phyloP scores from a whole-genome alignment of 192 early-diverging fungal species.

The Mortierella alpina region DNA sequence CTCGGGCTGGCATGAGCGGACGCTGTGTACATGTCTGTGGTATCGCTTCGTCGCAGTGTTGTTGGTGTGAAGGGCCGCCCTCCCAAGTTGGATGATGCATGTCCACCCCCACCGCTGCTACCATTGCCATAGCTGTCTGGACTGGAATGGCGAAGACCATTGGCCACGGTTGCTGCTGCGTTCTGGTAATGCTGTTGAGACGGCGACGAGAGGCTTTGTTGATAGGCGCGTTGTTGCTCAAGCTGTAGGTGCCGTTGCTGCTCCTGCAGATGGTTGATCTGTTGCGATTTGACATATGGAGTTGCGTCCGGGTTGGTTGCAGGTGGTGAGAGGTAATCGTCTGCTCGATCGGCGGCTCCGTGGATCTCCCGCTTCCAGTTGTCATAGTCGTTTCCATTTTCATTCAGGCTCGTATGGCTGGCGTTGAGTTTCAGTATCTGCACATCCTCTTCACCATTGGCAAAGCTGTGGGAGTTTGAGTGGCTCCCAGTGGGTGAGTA shows the following conservation, averaged over 20 bases:
- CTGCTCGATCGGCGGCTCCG: conserved; percentile 4
- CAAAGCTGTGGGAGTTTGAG: background rate
- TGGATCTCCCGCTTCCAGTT: conserved; percentile 38
- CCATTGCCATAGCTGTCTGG: conserved; percentile 6
- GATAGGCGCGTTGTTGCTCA: conserved; percentile 42
- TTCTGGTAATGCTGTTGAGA: conserved; percentile 31
- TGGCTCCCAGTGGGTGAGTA: conserved; percentile 2
- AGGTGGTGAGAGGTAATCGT: conserved; percentile 14
- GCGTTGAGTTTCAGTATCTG: conserved; percentile 18
- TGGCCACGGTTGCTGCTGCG: conserved; percentile 12
- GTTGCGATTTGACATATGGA: conserved; percentile 29
- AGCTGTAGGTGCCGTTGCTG: conserved; percentile 48
- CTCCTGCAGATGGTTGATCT: conserved; percentile 43
- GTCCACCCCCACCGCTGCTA: background rate
- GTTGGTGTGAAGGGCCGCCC: conserved; percentile 38
- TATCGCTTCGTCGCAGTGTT: conserved; percentile 20
- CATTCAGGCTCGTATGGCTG: conserved; percentile 14
- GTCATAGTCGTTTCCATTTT: conserved; percentile 16
- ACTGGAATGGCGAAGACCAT: conserved; percentile 14
- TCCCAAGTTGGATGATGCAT: too few species aligned
- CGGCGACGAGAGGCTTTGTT: conserved; percentile 21
- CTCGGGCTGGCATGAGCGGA: conserved; percentile 16
- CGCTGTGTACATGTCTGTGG: conserved; percentile 5
- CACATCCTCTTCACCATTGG: conserved; percentile 13
- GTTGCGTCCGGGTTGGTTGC: conserved; percentile 20